These are phyloP conservation scores for Verruconis gallopava DNA, from an alignment of 2,329 filamentous ascomycete species.

Conservation along the genomic window DNA sequence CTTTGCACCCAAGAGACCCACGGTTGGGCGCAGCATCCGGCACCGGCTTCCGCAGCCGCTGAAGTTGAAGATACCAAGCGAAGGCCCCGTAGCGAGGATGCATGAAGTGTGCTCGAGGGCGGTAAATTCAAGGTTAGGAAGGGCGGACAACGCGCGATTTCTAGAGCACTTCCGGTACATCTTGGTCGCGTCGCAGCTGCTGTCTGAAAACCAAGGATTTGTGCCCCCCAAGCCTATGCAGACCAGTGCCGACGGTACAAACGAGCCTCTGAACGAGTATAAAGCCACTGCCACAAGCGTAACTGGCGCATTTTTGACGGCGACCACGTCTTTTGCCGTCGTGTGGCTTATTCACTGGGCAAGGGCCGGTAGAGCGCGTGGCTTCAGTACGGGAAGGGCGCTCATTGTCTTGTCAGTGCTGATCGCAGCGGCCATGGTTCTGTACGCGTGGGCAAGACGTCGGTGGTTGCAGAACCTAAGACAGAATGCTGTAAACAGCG, in stretches of 20 bases:
- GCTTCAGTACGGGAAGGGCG: slow-evolving; percentile 43
- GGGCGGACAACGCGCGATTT: slow-evolving; percentile 71
- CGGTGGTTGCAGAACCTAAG: slow-evolving; percentile 73
- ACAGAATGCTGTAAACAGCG: slow-evolving; percentile 58
- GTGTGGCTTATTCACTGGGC: slow-evolving; percentile 63
- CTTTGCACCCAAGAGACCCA: slow-evolving; percentile 39
- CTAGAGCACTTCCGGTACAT: slow-evolving; percentile 88
- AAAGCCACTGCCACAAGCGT: slow-evolving; percentile 40
- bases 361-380: slow-evolving; percentile 37
- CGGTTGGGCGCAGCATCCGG: slow-evolving; percentile 34
- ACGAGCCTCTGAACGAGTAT: slow-evolving; percentile 20
- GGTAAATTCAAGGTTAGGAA: slow-evolving; percentile 58
- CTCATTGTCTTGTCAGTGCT: slow-evolving; percentile 37
- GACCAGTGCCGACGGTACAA: slow-evolving; percentile 12
- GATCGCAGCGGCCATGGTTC: slow-evolving; percentile 39
- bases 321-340: slow-evolving; percentile 45
- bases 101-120: slow-evolving; percentile 36
- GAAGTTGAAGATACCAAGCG: slow-evolving; percentile 21
- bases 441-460: slow-evolving; percentile 60
- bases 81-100: slow-evolving; percentile 25
- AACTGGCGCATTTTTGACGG: slow-evolving; percentile 54
- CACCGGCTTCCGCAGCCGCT: slow-evolving; percentile 36
- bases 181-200: slow-evolving; percentile 79
- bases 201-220: slow-evolving; percentile 50
- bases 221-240: slow-evolving; percentile 16